phyloP scores from a whole-genome alignment of 1,284 basidiomycete species.

The Anthracocystis panici-leucophaei region DNA sequence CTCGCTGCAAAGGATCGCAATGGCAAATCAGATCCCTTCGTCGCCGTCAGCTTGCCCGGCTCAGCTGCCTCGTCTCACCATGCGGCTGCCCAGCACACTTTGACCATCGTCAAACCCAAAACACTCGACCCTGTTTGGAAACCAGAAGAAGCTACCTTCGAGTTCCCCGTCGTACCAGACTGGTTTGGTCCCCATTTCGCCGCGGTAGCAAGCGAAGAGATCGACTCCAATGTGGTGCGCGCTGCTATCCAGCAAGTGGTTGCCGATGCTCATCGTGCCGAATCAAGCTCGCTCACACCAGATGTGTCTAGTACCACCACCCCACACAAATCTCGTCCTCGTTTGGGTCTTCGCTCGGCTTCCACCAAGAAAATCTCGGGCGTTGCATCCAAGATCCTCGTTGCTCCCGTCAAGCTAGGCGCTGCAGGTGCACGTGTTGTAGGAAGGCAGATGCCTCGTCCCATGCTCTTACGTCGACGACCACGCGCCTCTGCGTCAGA shows the following conservation, averaged over 20 bases:
- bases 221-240: conserved; percentile 34
- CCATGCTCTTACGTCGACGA: conserved; percentile 49
- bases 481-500: conserved; percentile 15
- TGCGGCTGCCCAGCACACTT: conserved; percentile 74
- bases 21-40: conserved; percentile 69
- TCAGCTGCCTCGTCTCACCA: conserved; percentile 30
- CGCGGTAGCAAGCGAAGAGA: conserved; percentile 69
- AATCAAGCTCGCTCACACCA: conserved; percentile 1
- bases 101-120: conserved; percentile 84
- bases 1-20: conserved; percentile 73
- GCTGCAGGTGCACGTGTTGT: conserved; percentile 58
- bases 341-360: conserved; percentile 34
- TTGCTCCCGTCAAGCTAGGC: conserved; percentile 55
- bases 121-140: conserved; percentile 81
- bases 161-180: conserved; percentile 52
- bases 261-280: not conserved
- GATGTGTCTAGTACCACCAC: not conserved
- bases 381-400: conserved; percentile 52
- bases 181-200: conserved; percentile 71
- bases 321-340: conserved; percentile 23
- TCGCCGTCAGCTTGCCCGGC: conserved; percentile 62
- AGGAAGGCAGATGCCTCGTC: conserved; percentile 52
- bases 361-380: conserved; percentile 45
- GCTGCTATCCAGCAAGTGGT: conserved; percentile 35
- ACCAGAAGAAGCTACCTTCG: conserved; percentile 53